phyloP scores from a whole-genome alignment of 192 early-diverging fungal genomes.

The Umbelopsis isabellina region DNA sequence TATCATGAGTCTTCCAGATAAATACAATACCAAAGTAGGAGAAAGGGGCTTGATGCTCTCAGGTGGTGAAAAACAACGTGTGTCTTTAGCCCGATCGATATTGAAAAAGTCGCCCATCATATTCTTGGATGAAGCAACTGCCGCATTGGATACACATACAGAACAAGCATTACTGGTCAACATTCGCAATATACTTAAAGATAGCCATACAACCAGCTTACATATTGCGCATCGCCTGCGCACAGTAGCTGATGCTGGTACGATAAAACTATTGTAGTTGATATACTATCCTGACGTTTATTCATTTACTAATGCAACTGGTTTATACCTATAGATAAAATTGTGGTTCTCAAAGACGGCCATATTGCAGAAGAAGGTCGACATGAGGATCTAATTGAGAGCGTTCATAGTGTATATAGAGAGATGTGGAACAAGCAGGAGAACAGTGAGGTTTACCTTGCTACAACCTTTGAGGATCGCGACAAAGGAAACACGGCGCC shows the following conservation, averaged over 20 bases:
- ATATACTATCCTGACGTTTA: not conserved
- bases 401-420: slow-evolving; percentile 75
- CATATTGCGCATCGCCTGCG: slow-evolving; percentile 94
- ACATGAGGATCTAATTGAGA: slow-evolving; percentile 75
- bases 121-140: slow-evolving; percentile 93
- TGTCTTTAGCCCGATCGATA: slow-evolving; percentile 88
- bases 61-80: slow-evolving; percentile 73
- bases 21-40: slow-evolving; percentile 71
- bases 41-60: slow-evolving; percentile 75
- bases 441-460: slow-evolving; percentile 10
- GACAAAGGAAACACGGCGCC: slow-evolving; percentile 7
- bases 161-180: slow-evolving; percentile 87
- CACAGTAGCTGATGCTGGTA: slow-evolving; percentile 85
- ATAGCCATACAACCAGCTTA: slow-evolving; percentile 77
- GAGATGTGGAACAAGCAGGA: slow-evolving; percentile 89
- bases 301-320: not conserved
- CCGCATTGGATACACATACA: slow-evolving; percentile 82
- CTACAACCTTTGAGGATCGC: slow-evolving; percentile 14
- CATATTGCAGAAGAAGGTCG: slow-evolving; percentile 83
- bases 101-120: slow-evolving; percentile 89
- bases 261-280: not conserved
- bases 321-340: slow-evolving; percentile 65
- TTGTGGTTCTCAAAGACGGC: slow-evolving; percentile 90
- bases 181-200: slow-evolving; percentile 81
- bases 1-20: slow-evolving; percentile 59